Percentiles rank a stretch among this genome's conserved stretches.
These are phyloP conservation scores for Annulohypoxylon bovei DNA, from an alignment of 495 filamentous ascomycete genomes.

Conservation along the genomic window DNA sequence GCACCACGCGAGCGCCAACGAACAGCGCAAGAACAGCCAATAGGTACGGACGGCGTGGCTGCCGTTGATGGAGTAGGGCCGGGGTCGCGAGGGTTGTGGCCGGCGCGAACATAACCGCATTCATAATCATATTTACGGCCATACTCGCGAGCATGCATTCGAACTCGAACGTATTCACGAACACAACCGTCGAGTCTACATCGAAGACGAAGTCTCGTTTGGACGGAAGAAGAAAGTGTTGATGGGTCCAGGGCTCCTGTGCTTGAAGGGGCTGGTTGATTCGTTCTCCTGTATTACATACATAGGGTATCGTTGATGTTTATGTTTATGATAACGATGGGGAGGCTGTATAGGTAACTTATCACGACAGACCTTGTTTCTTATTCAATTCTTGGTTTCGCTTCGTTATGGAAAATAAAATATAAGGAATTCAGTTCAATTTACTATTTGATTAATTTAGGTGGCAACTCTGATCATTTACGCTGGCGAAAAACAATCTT, in stretches of 20 bases:
- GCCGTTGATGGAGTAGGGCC: slow-evolving; percentile 26
- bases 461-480: not conserved
- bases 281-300: slow-evolving; percentile 29
- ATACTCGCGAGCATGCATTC: not conserved
- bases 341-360: not conserved
- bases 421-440: not conserved
- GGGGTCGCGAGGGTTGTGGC: not conserved
- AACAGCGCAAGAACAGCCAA: slow-evolving; percentile 36
- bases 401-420: not conserved
- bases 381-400: not conserved
- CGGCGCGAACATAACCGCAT: not conserved
- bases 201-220: not conserved
- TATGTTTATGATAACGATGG: not conserved
- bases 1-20: not conserved
- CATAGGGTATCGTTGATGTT: slow-evolving; percentile 14
- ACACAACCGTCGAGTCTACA: not conserved
- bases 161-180: not conserved
- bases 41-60: slow-evolving; percentile 27
- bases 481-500: too few species aligned
- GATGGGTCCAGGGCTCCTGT: slow-evolving; percentile 11
- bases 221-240: not conserved
- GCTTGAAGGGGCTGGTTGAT: slow-evolving; percentile 11
- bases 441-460: not conserved
- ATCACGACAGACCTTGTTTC: not conserved
- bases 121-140: not conserved